Percentiles rank a stretch among this genome's conserved stretches.
Conservation (phyloP, 305 asterid species). For the Fraxinus greggii region DNA sequence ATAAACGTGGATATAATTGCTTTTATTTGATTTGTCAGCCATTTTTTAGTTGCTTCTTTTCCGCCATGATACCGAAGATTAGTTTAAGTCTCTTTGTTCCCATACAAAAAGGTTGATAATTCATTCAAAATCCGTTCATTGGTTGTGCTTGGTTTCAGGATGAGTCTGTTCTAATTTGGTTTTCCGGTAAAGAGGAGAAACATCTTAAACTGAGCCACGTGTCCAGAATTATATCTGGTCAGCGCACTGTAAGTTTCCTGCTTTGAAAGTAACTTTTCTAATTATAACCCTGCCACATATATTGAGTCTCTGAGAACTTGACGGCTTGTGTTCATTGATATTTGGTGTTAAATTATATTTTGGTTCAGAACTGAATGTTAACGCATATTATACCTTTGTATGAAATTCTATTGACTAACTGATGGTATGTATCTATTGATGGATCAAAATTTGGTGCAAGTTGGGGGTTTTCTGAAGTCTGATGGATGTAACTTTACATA, state of each 20-base stretch:
- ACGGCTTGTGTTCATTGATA: constrained; percentile 14
- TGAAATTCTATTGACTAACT: neutral
- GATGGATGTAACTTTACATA: constrained; percentile 3
- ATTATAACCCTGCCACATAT: constrained; percentile 13
- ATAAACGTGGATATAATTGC: neutral
- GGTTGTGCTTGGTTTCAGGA: constrained; percentile 40
- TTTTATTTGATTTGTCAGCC: neutral
- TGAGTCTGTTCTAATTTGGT: constrained; percentile 58
- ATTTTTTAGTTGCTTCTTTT: constrained; percentile 14
- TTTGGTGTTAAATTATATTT: neutral
- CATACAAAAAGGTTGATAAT: neutral
- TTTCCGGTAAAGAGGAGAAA: constrained; percentile 62
- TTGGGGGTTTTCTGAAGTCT: neutral
- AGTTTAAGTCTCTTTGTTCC: constrained; percentile 3
- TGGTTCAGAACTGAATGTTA: neutral
- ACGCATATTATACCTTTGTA: neutral
- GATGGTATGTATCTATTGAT: neutral
- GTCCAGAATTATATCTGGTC: constrained; percentile 60
- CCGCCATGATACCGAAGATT: neutral
- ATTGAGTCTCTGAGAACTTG: constrained; percentile 3
- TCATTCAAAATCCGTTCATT: neutral
- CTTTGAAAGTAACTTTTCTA: neutral
- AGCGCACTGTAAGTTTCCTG: constrained; percentile 47
- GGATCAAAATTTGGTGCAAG: neutral
- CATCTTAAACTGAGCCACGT: constrained; percentile 54